Percentiles rank a stretch among this genome's conserved stretches.
phyloP scores from a whole-genome alignment of 352 stramenopile genomes.

The Globisporangium perplexum region DNA sequence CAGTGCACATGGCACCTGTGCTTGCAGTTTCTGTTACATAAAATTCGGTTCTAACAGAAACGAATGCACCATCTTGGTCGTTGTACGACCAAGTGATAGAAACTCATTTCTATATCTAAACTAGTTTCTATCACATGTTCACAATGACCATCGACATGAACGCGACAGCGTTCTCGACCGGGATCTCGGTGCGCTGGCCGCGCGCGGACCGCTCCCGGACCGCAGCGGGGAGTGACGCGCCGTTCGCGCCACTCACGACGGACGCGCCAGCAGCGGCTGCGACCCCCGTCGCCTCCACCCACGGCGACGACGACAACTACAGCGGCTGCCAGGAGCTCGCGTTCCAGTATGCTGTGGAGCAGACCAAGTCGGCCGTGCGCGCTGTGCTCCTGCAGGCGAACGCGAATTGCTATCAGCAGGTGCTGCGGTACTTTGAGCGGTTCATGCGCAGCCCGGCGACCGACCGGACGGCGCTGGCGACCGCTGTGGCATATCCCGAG shows the following conservation, averaged over 20 bases:
- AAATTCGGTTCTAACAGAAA: no score
- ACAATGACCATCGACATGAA: conserved; percentile 20
- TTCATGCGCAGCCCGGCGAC: conserved; percentile 21
- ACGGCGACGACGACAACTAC: conserved; percentile 33
- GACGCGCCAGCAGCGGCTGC: not conserved
- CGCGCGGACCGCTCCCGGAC: not conserved
- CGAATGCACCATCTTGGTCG: no score
- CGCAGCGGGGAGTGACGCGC: not conserved
- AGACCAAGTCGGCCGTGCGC: conserved; percentile 41
- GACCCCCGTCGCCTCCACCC: not conserved
- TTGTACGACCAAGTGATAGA: no score
- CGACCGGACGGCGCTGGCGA: not conserved
- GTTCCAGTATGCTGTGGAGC: conserved; percentile 58
- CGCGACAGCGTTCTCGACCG: conserved; percentile 40
- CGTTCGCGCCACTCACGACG: not conserved
- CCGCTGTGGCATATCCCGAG: conserved; percentile 28
- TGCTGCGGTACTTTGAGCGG: conserved; percentile 53
- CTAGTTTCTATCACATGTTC: not conserved
- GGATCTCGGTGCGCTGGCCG: conserved; percentile 47
- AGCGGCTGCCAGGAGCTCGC: conserved; percentile 51
- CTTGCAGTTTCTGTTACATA: no score
- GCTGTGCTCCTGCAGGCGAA: conserved; percentile 63
- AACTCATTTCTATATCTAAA: no score
- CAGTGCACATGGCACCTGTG: no score
- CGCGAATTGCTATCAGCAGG: conserved; percentile 56